Evolutionary conservation across 2,329 filamentous ascomycete genomes (phyloP).

Genomic region (Coniella lustricola): DNA sequence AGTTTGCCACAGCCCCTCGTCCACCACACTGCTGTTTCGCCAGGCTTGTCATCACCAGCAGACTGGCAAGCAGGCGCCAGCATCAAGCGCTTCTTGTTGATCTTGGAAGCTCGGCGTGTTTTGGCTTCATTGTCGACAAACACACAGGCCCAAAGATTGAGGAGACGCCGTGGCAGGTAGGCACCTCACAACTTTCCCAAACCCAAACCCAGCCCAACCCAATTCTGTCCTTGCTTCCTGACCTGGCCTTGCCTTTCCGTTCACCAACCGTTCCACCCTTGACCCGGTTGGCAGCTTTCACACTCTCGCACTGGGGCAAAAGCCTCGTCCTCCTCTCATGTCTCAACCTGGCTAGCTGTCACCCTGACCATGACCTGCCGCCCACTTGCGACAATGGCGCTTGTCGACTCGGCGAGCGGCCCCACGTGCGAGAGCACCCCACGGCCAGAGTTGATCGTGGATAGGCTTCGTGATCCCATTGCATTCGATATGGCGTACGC

Average conservation of each 20-base stretch:
- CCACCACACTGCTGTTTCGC: not conserved
- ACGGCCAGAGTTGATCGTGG: not conserved
- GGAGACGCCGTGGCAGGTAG: constrained; percentile 9
- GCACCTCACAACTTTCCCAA: not conserved
- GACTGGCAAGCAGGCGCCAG: no score
- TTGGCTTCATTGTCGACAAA: constrained; percentile 5
- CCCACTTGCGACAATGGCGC: no score
- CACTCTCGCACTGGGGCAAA: no score
- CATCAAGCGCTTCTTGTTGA: not conserved
- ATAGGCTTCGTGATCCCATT: not conserved
- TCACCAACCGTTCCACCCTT: no score
- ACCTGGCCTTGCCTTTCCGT: no score
- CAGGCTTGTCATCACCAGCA: not conserved
- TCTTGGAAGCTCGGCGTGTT: not conserved
- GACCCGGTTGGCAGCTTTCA: no score
- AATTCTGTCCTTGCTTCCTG: not conserved
- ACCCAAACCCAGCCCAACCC: no score
- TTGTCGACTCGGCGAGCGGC: not conserved
- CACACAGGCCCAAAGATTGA: not conserved
- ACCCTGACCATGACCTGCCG: no score
- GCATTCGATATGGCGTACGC: not conserved
- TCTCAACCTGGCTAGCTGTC: not conserved
- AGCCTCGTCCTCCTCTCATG: no score
- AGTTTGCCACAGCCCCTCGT: not conserved
- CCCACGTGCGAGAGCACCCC: not conserved